Evolutionary conservation across 1,284 basidiomycete species (phyloP), one percentile per base, ranked within the genome.

Genomic region (Flammula alnicola): DNA sequence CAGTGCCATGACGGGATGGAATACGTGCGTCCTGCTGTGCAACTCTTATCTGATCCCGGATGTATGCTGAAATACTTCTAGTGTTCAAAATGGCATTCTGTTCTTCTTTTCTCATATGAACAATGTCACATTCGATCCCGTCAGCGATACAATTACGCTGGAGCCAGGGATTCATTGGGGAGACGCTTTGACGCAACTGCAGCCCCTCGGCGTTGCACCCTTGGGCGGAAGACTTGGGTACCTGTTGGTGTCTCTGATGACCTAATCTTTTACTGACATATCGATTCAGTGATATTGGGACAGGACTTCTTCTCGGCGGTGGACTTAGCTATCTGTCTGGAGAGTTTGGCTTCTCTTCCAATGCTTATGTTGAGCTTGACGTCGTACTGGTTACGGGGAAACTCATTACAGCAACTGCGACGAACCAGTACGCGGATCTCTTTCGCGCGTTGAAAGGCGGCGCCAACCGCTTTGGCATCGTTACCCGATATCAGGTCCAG

Each of bases 371-470:
- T 12, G 67, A 68, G 40, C 55, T 69, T 22, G 71, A 74, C 47
- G 68, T 75, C 14, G 73, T 75, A 6, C 63, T 74, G 4, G 70
- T 71, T 5, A 66, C 63, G 29, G 74, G 74, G 3, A 47, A 62
- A 20, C 47, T 71, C 3, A 67, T 74, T 5, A 74, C 72, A 10
- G 72, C 70, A 3, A 71, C 65, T 2, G 66, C 64, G 5, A 66
- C 61, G 1, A 74, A 74, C 45, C 33, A 64, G 43, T 69, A 72
- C 45, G 55, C 65, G 3, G 73, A 74, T 51, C 64, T 75, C 9
- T 74, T 76, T 59, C 63, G 64, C 22, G 71, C 72, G 4, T 57
- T 76, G 44, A 74, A 73, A 52, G 72, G 72, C 5, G 73, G 72
- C 8, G 72, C 63, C 4, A 74, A 69, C 56, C 63, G 72, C 14